Conservation (phyloP, 352 stramenopile species). For the Globisporangium perplexum region DNA sequence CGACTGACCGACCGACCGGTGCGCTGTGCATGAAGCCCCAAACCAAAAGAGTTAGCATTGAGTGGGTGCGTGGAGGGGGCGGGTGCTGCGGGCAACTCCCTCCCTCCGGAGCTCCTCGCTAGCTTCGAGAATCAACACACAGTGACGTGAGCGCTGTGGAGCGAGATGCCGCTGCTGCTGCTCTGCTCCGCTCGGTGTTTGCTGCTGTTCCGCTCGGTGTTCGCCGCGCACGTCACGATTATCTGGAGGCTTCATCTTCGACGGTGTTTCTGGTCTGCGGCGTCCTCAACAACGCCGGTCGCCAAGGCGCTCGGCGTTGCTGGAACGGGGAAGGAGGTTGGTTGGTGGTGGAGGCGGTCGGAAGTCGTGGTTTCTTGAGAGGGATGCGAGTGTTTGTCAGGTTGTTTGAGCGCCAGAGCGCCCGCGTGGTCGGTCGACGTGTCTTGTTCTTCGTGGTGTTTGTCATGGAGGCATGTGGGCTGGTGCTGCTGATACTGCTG, state of each 20-base stretch:
- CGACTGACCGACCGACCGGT: too few species aligned
- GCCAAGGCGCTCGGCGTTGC: background rate
- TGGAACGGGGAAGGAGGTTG: background rate
- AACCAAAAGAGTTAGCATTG: slow-evolving; percentile 1
- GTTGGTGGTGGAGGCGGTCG: background rate
- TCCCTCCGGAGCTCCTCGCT: too few species aligned
- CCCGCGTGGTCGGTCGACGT: background rate
- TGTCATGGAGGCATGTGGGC: background rate
- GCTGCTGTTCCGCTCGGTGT: too few species aligned
- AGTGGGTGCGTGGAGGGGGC: too few species aligned
- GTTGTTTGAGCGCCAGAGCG: too few species aligned
- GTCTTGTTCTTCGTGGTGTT: background rate
- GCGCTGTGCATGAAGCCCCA: background rate
- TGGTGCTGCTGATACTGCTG: background rate
- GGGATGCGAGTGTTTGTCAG: slow-evolving; percentile 3
- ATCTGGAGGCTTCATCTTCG: background rate
- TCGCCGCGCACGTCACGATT: background rate
- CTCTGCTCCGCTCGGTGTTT: too few species aligned
- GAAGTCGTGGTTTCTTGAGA: background rate
- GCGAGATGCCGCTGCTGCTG: too few species aligned
- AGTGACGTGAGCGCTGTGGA: too few species aligned
- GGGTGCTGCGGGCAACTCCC: too few species aligned
- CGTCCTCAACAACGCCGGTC: background rate
- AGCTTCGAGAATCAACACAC: too few species aligned
- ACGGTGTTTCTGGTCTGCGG: background rate